Evolutionary conservation across 2,329 filamentous ascomycete species (phyloP).

Genomic region (Hypoxylon sp.): DNA sequence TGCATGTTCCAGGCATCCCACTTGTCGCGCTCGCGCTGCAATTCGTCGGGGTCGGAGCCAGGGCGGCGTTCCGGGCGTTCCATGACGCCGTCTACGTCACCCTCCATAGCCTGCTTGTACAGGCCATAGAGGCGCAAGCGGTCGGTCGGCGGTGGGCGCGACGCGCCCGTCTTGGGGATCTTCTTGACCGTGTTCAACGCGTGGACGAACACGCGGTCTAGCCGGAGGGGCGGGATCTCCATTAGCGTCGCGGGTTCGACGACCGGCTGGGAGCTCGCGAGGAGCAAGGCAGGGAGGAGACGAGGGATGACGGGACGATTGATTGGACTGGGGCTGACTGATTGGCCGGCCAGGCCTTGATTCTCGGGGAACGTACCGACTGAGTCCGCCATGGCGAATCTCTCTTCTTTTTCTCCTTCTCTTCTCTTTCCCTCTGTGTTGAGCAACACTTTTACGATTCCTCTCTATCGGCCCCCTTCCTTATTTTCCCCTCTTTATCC

Average conservation of each 20-base stretch:
- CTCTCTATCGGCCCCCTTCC: neutral
- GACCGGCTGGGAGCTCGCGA: slow-evolving; percentile 16
- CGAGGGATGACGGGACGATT: slow-evolving; percentile 16
- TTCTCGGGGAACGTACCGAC: slow-evolving; percentile 53
- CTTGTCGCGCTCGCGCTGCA: slow-evolving; percentile 69
- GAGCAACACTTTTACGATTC: slow-evolving; percentile 5
- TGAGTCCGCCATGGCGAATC: slow-evolving; percentile 56
- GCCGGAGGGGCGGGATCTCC: neutral
- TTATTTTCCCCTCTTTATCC: slow-evolving; percentile 1
- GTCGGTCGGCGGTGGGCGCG: slow-evolving; percentile 84
- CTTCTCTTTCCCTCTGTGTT: slow-evolving; percentile 22
- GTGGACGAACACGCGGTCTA: slow-evolving; percentile 98
- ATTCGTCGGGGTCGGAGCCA: slow-evolving; percentile 59
- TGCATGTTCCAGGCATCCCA: slow-evolving; percentile 97
- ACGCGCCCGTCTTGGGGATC: slow-evolving; percentile 90
- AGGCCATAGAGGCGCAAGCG: slow-evolving; percentile 94
- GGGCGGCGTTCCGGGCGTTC: slow-evolving; percentile 71
- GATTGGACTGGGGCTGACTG: slow-evolving; percentile 13
- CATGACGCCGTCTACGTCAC: slow-evolving; percentile 94
- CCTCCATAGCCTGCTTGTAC: slow-evolving; percentile 99
- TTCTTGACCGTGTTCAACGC: slow-evolving; percentile 98
- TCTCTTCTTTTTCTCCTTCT: neutral
- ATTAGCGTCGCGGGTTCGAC: slow-evolving; percentile 14
- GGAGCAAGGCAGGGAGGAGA: slow-evolving; percentile 18
- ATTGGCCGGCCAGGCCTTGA: slow-evolving; percentile 29